Evolutionary conservation across 441 rosid species (phyloP).

Genomic region (Bruguiera hainesii): DNA sequence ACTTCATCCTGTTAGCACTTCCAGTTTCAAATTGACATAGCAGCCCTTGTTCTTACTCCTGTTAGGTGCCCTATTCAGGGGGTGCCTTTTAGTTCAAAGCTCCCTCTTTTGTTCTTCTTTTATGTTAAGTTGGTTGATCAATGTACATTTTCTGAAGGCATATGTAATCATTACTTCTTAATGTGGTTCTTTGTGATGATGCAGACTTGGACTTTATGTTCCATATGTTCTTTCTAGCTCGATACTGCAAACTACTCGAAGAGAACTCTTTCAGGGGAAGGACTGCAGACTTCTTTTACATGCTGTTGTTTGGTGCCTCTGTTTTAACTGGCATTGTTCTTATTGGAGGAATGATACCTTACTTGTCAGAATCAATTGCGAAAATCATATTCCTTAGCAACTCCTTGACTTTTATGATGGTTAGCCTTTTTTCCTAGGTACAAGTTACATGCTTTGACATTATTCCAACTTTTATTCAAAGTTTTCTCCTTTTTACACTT

Average conservation of each 20-base stretch:
- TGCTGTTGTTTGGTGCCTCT: conserved; percentile 93
- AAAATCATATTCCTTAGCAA: conserved; percentile 97
- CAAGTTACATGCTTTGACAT: conserved; percentile 13
- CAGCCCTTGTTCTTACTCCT: background rate
- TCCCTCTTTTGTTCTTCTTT: background rate
- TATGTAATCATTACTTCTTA: conserved; percentile 6
- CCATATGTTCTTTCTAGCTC: conserved; percentile 99
- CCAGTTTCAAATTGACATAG: background rate
- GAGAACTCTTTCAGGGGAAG: conserved; percentile 99
- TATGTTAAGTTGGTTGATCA: conserved; percentile 10
- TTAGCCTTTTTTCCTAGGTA: conserved; percentile 29
- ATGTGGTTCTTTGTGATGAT: conserved; percentile 19
- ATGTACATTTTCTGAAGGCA: conserved; percentile 1
- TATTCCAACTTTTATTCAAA: conserved; percentile 1
- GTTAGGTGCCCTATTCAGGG: background rate
- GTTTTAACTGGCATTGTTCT: conserved; percentile 89
- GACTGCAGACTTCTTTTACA: conserved; percentile 97
- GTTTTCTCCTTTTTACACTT: conserved; percentile 14
- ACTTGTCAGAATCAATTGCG: conserved; percentile 87
- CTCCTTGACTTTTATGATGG: conserved; percentile 99
- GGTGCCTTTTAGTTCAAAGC: background rate
- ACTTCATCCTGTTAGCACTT: background rate
- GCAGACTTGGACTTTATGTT: conserved; percentile 97
- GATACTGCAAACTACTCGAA: conserved; percentile 98
- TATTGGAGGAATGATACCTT: conserved; percentile 94